Evolutionary conservation across 2,329 filamentous ascomycete genomes (phyloP).

Genomic region (Aspergillus sclerotialis): DNA sequence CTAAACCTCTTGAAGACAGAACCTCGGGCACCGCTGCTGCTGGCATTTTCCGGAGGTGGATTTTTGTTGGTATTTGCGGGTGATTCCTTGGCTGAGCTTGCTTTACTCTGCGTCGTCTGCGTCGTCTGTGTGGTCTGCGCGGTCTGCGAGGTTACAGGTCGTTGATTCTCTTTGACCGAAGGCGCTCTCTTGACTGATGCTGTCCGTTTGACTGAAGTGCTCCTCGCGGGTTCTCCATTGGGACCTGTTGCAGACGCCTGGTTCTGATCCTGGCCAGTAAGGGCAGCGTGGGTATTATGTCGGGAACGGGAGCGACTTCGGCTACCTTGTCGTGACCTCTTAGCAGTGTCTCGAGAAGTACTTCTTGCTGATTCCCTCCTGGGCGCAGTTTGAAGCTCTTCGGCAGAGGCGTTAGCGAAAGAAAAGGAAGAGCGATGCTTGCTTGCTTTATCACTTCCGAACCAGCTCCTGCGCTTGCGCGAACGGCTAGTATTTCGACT

Average conservation of each 20-base stretch:
- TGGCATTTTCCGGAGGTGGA: constrained; percentile 25
- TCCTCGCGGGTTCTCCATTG: constrained; percentile 26
- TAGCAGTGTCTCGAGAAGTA: constrained; percentile 18
- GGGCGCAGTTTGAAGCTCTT: constrained; percentile 15
- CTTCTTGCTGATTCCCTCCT: constrained; percentile 20
- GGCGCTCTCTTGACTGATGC: no score
- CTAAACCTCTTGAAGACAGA: constrained; percentile 74
- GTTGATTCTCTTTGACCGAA: constrained; percentile 26
- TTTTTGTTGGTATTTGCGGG: constrained; percentile 27
- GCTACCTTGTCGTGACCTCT: constrained; percentile 21
- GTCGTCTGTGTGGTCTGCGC: no score
- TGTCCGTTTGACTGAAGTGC: no score
- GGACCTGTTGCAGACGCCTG: constrained; percentile 11
- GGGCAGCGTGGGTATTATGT: constrained; percentile 11
- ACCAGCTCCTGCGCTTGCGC: constrained; percentile 35
- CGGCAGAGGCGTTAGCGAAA: constrained; percentile 14
- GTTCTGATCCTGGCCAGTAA: constrained; percentile 12
- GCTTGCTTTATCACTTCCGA: constrained; percentile 26
- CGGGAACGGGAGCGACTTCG: constrained; percentile 23
- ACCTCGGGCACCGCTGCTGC: constrained; percentile 38
- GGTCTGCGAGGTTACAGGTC: constrained; percentile 25
- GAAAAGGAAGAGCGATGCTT: constrained; percentile 22
- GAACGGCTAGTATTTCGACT: constrained; percentile 31
- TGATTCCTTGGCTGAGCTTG: constrained; percentile 11
- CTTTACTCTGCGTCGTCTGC: no score